Evolutionary conservation across 108 stramenopile species (phyloP).

Genomic region (Cyclotella choctawhatcheeana): DNA sequence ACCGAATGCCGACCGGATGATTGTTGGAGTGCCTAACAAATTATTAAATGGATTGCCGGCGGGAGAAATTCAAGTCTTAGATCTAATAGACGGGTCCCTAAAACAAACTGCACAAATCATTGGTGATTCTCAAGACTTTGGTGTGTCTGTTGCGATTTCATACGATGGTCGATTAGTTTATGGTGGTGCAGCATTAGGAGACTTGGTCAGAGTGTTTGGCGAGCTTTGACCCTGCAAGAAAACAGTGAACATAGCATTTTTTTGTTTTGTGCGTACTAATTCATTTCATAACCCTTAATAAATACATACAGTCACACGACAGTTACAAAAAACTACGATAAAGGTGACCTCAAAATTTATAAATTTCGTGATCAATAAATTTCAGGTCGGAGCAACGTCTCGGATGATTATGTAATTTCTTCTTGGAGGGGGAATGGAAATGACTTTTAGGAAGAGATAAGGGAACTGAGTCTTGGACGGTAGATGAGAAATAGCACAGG

Average conservation of each 20-base stretch:
- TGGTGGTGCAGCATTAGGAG: constrained; percentile 32
- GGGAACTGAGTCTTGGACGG: too few species aligned
- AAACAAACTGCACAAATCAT: constrained; percentile 25
- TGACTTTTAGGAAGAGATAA: too few species aligned
- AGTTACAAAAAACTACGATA: too few species aligned
- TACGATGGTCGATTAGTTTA: constrained; percentile 33
- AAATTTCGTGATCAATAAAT: too few species aligned
- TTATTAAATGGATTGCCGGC: constrained; percentile 22
- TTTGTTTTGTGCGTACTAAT: too few species aligned
- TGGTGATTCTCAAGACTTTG: constrained; percentile 39
- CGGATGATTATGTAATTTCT: too few species aligned
- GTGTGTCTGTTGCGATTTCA: constrained; percentile 43
- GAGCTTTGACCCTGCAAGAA: constrained; percentile 3
- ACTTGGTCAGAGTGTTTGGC: constrained; percentile 35
- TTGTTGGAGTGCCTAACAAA: constrained; percentile 44
- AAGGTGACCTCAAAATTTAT: too few species aligned
- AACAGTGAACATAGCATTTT: not conserved
- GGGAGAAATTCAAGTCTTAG: constrained; percentile 34
- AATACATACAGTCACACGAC: too few species aligned
- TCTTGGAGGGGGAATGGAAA: too few species aligned
- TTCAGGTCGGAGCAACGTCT: too few species aligned
- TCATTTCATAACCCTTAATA: too few species aligned
- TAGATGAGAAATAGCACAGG: too few species aligned
- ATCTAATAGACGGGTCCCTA: constrained; percentile 5
- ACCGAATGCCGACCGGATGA: constrained; percentile 26